Conservation (phyloP, 805 yeast species). For the Saturnispora besseyi region DNA sequence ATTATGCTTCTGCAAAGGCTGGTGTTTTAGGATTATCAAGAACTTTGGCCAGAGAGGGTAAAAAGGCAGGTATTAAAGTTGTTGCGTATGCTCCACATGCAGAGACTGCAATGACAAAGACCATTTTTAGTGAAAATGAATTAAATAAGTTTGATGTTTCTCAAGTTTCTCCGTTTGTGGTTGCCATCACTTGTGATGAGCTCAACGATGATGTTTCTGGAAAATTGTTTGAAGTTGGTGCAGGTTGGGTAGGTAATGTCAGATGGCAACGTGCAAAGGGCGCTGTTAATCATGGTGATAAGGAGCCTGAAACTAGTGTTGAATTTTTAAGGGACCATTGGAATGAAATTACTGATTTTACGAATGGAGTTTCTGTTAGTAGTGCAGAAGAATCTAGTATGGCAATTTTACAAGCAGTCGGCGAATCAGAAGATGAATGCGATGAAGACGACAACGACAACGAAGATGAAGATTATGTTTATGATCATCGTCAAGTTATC, state of each 20-base stretch:
- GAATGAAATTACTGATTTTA: constrained; percentile 58
- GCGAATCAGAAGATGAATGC: constrained; percentile 34
- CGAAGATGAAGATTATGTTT: constrained; percentile 41
- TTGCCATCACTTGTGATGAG: constrained; percentile 66
- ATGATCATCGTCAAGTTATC: constrained; percentile 61
- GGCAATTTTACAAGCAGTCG: constrained; percentile 64
- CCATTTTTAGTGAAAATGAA: constrained; percentile 73
- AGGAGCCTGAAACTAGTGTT: constrained; percentile 34
- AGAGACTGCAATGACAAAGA: constrained; percentile 93
- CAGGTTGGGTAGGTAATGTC: constrained; percentile 93
- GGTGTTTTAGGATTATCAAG: constrained; percentile 79
- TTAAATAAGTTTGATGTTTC: constrained; percentile 77
- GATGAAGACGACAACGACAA: constrained; percentile 36
- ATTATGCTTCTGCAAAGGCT: constrained; percentile 88
- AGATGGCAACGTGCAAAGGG: constrained; percentile 95
- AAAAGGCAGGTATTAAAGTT: constrained; percentile 61
- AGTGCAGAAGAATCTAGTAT: constrained; percentile 69
- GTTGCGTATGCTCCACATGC: constrained; percentile 95
- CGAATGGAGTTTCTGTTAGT: constrained; percentile 42
- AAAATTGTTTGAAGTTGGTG: constrained; percentile 84
- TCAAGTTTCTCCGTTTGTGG: constrained; percentile 85
- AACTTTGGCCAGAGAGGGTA: constrained; percentile 88
- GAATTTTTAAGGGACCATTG: constrained; percentile 68
- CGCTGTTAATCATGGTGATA: constrained; percentile 48
- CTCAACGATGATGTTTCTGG: constrained; percentile 52